A percentile compares a stretch with the other conserved stretches of the same genome.
phyloP scores from a whole-genome alignment of 2,329 filamentous ascomycete species.

The Arthrobotrys entomopaga region DNA sequence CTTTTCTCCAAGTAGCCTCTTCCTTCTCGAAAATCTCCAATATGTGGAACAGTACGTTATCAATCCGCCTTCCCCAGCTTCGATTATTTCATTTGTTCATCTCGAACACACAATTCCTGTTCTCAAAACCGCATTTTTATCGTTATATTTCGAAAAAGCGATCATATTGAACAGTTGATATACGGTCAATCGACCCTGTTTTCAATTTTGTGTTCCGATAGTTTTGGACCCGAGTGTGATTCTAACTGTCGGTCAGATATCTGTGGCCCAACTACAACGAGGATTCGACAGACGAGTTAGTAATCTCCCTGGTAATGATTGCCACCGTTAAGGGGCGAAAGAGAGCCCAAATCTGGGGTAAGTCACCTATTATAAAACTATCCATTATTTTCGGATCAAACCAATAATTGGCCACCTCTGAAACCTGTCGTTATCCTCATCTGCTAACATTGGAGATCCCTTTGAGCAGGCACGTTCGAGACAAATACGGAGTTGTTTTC shows the following conservation, averaged over 20 bases:
- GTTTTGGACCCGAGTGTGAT: not conserved
- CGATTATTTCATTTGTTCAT: too few species aligned
- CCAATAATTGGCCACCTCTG: not conserved
- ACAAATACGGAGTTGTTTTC: constrained; percentile 84
- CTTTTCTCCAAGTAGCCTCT: constrained; percentile 79
- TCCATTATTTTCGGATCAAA: not conserved
- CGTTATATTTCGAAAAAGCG: too few species aligned
- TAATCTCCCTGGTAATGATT: constrained; percentile 85
- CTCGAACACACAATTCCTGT: too few species aligned
- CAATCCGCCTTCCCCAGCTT: too few species aligned
- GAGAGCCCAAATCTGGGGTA: constrained; percentile 86
- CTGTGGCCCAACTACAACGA: constrained; percentile 94
- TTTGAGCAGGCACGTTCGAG: constrained; percentile 74
- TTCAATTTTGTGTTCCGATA: not conserved
- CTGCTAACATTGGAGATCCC: not conserved
- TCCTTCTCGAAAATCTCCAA: constrained; percentile 89
- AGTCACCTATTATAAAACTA: constrained; percentile 58
- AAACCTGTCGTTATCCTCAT: not conserved
- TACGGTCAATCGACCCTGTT: too few species aligned
- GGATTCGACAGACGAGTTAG: constrained; percentile 89
- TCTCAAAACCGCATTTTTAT: too few species aligned
- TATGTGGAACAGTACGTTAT: constrained; percentile 77
- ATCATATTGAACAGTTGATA: too few species aligned
- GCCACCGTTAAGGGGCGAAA: constrained; percentile 89
- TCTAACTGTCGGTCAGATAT: constrained; percentile 69